Evolutionary conservation across 495 filamentous ascomycete genomes (phyloP), one percentile per base, ranked within the genome.

Genomic region (Penicillium lagena): DNA sequence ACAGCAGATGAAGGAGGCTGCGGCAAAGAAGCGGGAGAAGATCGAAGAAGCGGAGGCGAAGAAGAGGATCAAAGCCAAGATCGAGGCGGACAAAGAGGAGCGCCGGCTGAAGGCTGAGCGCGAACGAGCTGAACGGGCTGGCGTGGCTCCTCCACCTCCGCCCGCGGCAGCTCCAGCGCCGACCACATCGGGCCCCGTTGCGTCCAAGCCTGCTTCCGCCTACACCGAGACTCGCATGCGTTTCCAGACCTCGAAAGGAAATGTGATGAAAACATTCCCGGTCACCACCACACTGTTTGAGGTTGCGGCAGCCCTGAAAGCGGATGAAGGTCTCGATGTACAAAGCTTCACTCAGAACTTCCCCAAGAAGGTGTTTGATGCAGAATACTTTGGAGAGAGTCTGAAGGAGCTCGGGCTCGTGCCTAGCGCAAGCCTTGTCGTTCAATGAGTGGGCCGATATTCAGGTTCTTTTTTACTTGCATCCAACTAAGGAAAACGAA

Each of bases 211-310:
- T 11, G 70, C 76, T 28, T 72, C 75, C 8, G 75, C 75, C 22
- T 89, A 91, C 58, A 87, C 80, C 12, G 88, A 95, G 60, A 78
- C 90, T 35, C 79, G 91, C 34, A 63, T 99, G 51, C 73, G 90
- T 47, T 75, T 99, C 51, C 89, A 95, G 59, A 86, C 83, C 1
- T 62, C 81, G 0, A 65, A 65, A 13, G 87, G 89, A 12, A 89
- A 81, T 35, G 63, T 95, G 29, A 79, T 84, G 66, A 96, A 95
- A 72, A 87, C 81, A 2, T 81, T 91, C 40, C 80, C 87, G 0
- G 89, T 82, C 7, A 85, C 87, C 13, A 94, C 87, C 7, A 99
- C 94, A 0, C 72, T 99, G 12, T 95, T 96, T 55, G 94, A 99
- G 66, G 89, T 99, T 28, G 89, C 85, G 7, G 78, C 85, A 41